A percentile compares a stretch with the other conserved stretches of the same genome.
Evolutionary conservation across 106 monocot species (phyloP).

Genomic region (Narthecium ossifragum): DNA sequence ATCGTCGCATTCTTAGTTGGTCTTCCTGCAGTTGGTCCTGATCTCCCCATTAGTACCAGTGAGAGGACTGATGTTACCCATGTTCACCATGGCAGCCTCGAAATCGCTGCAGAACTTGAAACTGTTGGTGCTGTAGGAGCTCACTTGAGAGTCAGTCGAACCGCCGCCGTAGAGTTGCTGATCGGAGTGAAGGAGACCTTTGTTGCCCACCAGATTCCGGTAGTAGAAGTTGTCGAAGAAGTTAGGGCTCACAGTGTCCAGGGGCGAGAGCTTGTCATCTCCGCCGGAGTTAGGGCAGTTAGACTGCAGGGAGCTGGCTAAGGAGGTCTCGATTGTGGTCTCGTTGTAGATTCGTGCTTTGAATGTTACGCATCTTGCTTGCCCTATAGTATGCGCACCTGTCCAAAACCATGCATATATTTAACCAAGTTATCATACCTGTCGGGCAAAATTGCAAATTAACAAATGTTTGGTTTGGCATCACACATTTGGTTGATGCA

Average conservation of each 20-base stretch:
- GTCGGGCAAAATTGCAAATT: too few relatives aligned
- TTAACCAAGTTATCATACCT: too few relatives aligned
- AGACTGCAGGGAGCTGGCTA: slow-evolving; percentile 24
- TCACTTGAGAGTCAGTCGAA: slow-evolving; percentile 31
- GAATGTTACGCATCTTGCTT: slow-evolving; percentile 36
- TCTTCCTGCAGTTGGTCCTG: slow-evolving; percentile 55
- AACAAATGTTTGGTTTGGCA: too few relatives aligned
- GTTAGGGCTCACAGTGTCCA: slow-evolving; percentile 21
- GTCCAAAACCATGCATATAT: not conserved
- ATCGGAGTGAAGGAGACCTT: slow-evolving; percentile 62
- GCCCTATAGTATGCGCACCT: slow-evolving; percentile 60
- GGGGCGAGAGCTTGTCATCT: slow-evolving; percentile 42
- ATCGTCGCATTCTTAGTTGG: slow-evolving; percentile 18
- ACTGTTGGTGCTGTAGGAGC: slow-evolving; percentile 23
- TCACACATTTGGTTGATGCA: too few relatives aligned
- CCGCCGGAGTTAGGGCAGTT: slow-evolving; percentile 33
- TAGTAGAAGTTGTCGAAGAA: slow-evolving; percentile 42
- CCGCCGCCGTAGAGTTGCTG: slow-evolving; percentile 55
- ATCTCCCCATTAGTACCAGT: slow-evolving; percentile 62
- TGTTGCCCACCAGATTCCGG: slow-evolving; percentile 30
- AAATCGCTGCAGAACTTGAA: slow-evolving; percentile 47
- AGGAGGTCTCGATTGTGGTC: slow-evolving; percentile 29
- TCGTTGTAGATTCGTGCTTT: slow-evolving; percentile 50
- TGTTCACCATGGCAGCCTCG: slow-evolving; percentile 41
- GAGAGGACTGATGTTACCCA: slow-evolving; percentile 54